Conservation (phyloP, 805 yeast species). For the Clavispora carvajalis region DNA sequence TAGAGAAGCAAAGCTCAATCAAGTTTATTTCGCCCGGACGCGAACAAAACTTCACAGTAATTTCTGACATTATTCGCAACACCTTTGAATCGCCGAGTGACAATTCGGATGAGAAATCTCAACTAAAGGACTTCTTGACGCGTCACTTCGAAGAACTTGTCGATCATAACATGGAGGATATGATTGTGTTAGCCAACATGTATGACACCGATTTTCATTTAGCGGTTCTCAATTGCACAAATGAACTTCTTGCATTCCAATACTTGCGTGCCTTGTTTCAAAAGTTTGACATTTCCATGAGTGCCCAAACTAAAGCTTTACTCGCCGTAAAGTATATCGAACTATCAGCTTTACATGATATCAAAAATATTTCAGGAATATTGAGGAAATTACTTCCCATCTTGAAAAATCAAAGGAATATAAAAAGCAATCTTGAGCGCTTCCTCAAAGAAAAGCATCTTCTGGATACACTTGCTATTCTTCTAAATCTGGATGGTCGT, state of each 20-base stretch:
- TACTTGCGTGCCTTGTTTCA: slow-evolving; percentile 30
- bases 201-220: slow-evolving; percentile 37
- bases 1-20: slow-evolving; percentile 18
- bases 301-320: background rate
- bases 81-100: slow-evolving; percentile 13
- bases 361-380: slow-evolving; percentile 11
- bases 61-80: slow-evolving; percentile 25
- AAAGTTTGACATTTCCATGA: background rate
- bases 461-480: slow-evolving; percentile 26
- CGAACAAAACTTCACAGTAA: slow-evolving; percentile 7
- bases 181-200: slow-evolving; percentile 32
- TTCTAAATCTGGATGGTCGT: slow-evolving; percentile 19
- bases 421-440: slow-evolving; percentile 3
- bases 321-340: slow-evolving; percentile 20
- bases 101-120: slow-evolving; percentile 20
- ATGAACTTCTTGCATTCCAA: slow-evolving; percentile 18
- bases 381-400: slow-evolving; percentile 7
- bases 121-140: slow-evolving; percentile 19
- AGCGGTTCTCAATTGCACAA: slow-evolving; percentile 27
- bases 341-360: slow-evolving; percentile 19
- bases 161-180: slow-evolving; percentile 24
- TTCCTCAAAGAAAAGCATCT: slow-evolving; percentile 23
- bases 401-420: slow-evolving; percentile 4
- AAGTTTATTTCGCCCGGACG: slow-evolving; percentile 6
- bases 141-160: slow-evolving; percentile 21